Base-by-base conservation (phyloP, 179 eudicot species). In the Sideroxylon spinosum region DNA sequence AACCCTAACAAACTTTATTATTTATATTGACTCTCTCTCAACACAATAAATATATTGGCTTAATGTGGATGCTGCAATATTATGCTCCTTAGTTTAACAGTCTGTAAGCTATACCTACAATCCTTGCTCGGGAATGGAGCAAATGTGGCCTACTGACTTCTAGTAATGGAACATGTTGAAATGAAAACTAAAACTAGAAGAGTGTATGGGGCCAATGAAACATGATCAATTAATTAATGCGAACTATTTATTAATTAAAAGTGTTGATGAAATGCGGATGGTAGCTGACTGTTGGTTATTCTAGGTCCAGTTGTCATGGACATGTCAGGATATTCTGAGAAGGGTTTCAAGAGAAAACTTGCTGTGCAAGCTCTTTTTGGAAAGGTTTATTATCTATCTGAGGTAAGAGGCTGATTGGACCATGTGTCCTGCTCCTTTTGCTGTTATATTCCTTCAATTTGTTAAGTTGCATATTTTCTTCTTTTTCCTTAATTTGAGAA, bases 291-390 rank as follows among this genome's bases (percentile, higher is more conserved):
- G 53, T 60, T 77, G 73, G 72, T 77, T 63, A 69, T 88, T 86
- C 73, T 90, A 95, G 98, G 98, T 76, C 97, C 97, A 17, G 98
- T 95, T 60, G 98, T 91, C 76, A 95, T 95, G 98, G 91, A 93
- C 84, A 87, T 88, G 70, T 87, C 98, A 16, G 97, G 98, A 80
- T 95, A 95, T 87, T 87, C 98, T 75, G 97, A 93, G 80, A 93
- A 76, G 81, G 98, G 98, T 62, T 89, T 93, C 81, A 88, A 88
- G 90, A 88, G 97, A 88, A 95, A 95, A 83, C 91, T 95, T 80
- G 97, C 97, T 55, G 95, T 95, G 73, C 98, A 95, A 88, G 88
- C 95, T 68, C 97, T 95, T 67, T 95, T 95, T 73, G 93, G 95
- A 60, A 95, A 93, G 86, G 80, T 95, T 73, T 89, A 89, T 85